Base-by-base conservation (phyloP, 768 basidiomycete genomes). In the Hemileccinum impolitum region DNA sequence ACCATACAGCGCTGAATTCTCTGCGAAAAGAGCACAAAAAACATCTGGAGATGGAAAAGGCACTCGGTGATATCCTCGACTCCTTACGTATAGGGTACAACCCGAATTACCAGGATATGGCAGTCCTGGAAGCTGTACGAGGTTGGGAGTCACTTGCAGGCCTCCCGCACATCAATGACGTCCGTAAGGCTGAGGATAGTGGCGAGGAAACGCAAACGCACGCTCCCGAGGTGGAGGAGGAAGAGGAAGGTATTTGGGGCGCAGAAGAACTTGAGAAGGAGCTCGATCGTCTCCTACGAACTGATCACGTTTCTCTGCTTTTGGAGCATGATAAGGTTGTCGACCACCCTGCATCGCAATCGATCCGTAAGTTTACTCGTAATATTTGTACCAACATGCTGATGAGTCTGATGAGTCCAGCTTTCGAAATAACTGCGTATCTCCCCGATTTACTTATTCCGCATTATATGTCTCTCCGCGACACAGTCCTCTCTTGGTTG, bases 41-140 rank as follows among this genome's bases (percentile, higher is more conserved):
- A 52, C 83, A 89, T 50, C 66, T 90, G 23, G 80, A 87, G 51
- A 85, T 86, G 44, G 84, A 94, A 61, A 79, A 79, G 51, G 75
- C 82, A 39, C 80, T 99, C 3, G 87, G 85, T 19, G 79, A 84
- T n/a, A 90, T 99, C 43, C 78, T 99, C 6, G 79, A 84, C 50
- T 74, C 84, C 25, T 79, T 99, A 11, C 79, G 90, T 18, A 79
- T 81, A 10, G 85, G 87, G 4, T 97, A 96, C 72, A 99, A 99
- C 66, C 95, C 95, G 14, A 99, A 99, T 67, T 97, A 97, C 69
- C 94, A 97, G 65, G 95, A 99, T 64, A 98, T 99, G 95, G 94
- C 93, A 2, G 95, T 98, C 41, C 80, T 96, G 25, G 94, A 95
- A 57, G 94, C 95, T 15, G 94, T 97, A 14, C 84, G 93, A 40